A percentile compares a stretch with the other conserved stretches of the same genome.
Conservation (phyloP, 192 early-diverging fungal species). For the Dispira parvispora region DNA sequence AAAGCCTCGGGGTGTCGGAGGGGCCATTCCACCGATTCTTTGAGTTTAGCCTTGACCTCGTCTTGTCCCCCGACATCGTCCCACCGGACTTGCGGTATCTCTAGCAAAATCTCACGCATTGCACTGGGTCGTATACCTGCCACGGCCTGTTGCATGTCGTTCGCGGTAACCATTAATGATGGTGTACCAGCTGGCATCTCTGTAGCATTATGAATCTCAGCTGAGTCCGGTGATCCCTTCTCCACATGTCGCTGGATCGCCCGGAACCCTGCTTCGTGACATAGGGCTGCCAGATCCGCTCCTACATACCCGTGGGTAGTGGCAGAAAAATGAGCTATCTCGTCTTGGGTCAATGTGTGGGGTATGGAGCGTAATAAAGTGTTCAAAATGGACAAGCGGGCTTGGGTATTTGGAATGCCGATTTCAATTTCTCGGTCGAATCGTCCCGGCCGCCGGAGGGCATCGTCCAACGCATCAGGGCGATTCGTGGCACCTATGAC, state of each 20-base stretch:
- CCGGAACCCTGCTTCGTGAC: constrained; percentile 72
- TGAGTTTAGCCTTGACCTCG: constrained; percentile 76
- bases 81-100: constrained; percentile 90
- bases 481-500: constrained; percentile 91
- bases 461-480: constrained; percentile 73
- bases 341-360: constrained; percentile 34
- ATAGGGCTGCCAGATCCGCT: constrained; percentile 82
- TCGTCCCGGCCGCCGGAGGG: constrained; percentile 79
- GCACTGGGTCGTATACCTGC: constrained; percentile 52
- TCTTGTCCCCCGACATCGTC: constrained; percentile 85
- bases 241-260: constrained; percentile 39
- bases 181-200: too few species aligned
- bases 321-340: constrained; percentile 42
- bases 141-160: constrained; percentile 20
- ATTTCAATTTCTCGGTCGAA: constrained; percentile 96
- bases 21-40: constrained; percentile 97
- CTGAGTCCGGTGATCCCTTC: neutral
- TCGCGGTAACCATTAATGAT: neutral
- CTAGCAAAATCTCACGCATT: constrained; percentile 76
- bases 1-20: constrained; percentile 88
- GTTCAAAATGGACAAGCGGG: constrained; percentile 53
- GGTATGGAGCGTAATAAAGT: constrained; percentile 51
- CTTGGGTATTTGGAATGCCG: constrained; percentile 59
- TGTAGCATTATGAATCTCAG: neutral
- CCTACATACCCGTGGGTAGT: constrained; percentile 88